Base-by-base conservation (phyloP, 495 filamentous ascomycete genomes). In the Penicillium manginii region DNA sequence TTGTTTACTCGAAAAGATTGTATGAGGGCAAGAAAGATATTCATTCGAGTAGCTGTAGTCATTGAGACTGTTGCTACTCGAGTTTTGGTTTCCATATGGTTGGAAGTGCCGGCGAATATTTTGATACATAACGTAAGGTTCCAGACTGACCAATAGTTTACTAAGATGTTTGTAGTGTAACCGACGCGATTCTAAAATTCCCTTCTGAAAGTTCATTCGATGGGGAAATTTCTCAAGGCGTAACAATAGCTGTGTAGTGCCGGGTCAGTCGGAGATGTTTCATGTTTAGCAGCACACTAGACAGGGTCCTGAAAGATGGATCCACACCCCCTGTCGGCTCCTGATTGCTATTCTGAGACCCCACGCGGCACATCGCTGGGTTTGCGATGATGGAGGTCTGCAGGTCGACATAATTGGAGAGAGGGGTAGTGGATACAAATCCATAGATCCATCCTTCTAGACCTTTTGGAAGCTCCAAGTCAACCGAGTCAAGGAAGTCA, bases 191-290 rank as follows among this genome's bases (percentile, higher is more conserved):
- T 96, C 91, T 2, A 94, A 69, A 50, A 96, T 88, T n/a, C 91
- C 89, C 52, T 82, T 82, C 21, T 81, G 84, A 66, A 89, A 89
- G 70, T 94, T 92, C 73, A 93, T 83, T 2, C 92, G 86, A 76
- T 91, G 86, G 11, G 88, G 81, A 57, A 86, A 88, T 65, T 86
- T 87, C 67, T 96, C 90, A 15, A 94, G 82, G 0, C 86, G 83
- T 26, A 93, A 76, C 12, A 94, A 74, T 45, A 88, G 65, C 83
- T 85, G 50, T 48, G 33, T 22, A 4, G 32, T 19, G 12, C 19
- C 11, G 17, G 31, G 40, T 65, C 5, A 64, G 58, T 29, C 11
- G 40, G 40, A 45, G 9, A 19, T 45, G 40, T 45, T 45, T 22
- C 40, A 45, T 22, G 12, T 21, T 45, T 21, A 45, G 40, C 40